Evolutionary conservation across 805 yeast genomes (phyloP).

Genomic region (Schwanniomyces sp.): DNA sequence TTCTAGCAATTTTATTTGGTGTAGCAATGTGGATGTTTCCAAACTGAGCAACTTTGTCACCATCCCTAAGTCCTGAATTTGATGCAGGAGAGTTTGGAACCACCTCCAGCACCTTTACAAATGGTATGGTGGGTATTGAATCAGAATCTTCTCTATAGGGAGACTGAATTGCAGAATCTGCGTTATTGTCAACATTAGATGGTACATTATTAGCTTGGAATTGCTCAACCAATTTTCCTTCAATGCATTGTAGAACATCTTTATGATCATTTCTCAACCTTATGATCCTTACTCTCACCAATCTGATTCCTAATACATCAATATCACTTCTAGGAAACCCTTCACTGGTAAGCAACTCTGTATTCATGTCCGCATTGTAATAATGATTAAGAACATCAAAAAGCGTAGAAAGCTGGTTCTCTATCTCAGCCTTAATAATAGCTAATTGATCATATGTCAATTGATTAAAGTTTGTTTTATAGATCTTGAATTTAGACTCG

Average conservation of each 20-base stretch:
- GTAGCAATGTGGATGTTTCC: conserved; percentile 57
- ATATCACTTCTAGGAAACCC: conserved; percentile 87
- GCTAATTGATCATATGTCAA: conserved; percentile 8
- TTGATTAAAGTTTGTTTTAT: conserved; percentile 16
- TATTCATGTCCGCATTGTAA: conserved; percentile 59
- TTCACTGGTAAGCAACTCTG: conserved; percentile 63
- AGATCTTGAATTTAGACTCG: conserved; percentile 17
- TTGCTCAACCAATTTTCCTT: conserved; percentile 45
- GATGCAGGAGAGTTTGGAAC: conserved; percentile 56
- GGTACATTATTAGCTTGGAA: conserved; percentile 20
- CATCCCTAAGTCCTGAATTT: conserved; percentile 47
- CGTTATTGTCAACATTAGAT: not conserved
- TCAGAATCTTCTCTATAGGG: not conserved
- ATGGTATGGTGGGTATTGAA: conserved; percentile 37
- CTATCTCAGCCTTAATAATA: conserved; percentile 16
- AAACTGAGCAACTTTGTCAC: conserved; percentile 56
- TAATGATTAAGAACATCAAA: conserved; percentile 41
- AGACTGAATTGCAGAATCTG: not conserved
- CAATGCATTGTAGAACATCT: conserved; percentile 46
- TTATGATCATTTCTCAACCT: conserved; percentile 70
- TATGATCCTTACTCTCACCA: conserved; percentile 62
- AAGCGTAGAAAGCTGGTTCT: conserved; percentile 27
- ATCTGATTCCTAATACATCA: conserved; percentile 68
- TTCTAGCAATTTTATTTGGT: conserved; percentile 46
- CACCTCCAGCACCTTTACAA: conserved; percentile 55